Evolutionary conservation across 495 filamentous ascomycete species (phyloP).

Genomic region (Parathielavia hyrcaniae): DNA sequence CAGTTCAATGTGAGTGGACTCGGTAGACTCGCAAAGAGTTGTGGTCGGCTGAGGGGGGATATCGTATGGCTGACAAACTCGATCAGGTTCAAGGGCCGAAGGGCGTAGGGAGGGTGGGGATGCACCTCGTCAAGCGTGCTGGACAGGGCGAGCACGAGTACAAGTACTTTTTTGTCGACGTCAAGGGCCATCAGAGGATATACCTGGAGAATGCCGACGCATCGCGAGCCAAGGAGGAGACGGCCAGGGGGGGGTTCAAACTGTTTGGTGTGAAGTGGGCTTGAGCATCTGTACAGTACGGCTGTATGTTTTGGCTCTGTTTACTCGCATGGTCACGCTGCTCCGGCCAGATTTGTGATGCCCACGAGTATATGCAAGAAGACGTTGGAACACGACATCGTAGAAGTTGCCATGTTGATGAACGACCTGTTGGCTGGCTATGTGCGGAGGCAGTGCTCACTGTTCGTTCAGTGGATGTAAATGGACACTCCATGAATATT

Average conservation of each 20-base stretch:
- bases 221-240: constrained; percentile 26
- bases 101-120: constrained; percentile 62
- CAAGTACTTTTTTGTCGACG: constrained; percentile 72
- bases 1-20: constrained; percentile 67
- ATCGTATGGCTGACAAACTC: constrained; percentile 18
- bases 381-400: no score
- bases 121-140: constrained; percentile 64
- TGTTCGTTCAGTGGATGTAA: no score
- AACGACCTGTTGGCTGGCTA: no score
- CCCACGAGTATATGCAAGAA: no score
- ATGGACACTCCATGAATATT: no score
- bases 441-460: no score
- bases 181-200: constrained; percentile 52
- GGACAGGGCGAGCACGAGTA: constrained; percentile 68
- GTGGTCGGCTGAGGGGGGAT: not conserved
- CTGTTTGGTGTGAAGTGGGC: constrained; percentile 62
- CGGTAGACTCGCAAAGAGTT: not conserved
- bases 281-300: not conserved
- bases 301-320: no score
- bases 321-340: no score
- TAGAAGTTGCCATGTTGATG: no score
- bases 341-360: no score
- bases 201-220: constrained; percentile 56
- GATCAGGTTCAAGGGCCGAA: constrained; percentile 73
- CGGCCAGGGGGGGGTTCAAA: constrained; percentile 45